These are phyloP conservation scores for Lactarius sanguifluus DNA, from an alignment of 768 basidiomycete genomes.

Conservation along the genomic window DNA sequence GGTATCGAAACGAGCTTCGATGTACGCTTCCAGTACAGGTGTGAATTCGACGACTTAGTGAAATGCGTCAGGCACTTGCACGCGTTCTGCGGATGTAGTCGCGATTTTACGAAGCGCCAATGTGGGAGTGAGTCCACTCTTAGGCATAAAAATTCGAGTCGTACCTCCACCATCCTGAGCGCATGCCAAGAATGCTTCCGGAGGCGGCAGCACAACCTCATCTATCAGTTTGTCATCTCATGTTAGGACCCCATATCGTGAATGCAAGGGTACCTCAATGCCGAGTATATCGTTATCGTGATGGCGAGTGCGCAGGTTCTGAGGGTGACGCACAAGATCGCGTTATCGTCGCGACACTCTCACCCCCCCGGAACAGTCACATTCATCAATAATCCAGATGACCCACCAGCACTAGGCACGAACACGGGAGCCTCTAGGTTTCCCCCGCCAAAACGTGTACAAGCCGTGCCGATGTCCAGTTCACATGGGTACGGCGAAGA, in stretches of 20 bases:
- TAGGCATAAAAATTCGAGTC: background rate
- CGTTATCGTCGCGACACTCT: background rate
- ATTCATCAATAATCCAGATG: conserved; percentile 15
- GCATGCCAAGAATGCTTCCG: conserved; percentile 20
- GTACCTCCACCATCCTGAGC: background rate
- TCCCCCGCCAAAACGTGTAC: conserved; percentile 23
- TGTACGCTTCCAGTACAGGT: background rate
- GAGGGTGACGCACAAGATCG: no score
- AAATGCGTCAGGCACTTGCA: background rate
- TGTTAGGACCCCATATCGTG: conserved; percentile 20
- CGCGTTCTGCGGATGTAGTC: background rate
- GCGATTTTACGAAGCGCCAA: no score
- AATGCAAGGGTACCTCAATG: conserved; percentile 15
- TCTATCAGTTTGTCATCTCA: conserved; percentile 2
- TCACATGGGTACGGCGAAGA: conserved; percentile 21
- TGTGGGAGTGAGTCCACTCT: background rate
- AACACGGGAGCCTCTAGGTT: conserved; percentile 19
- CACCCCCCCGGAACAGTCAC: conserved; percentile 8
- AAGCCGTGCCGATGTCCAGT: background rate
- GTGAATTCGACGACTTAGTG: conserved; percentile 9
- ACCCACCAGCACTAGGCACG: background rate
- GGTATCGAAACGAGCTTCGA: conserved; percentile 10
- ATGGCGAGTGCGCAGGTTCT: no score
- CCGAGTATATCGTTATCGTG: background rate
- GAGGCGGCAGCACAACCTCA: conserved; percentile 12